Evolutionary conservation across 2,329 filamentous ascomycete species (phyloP), one percentile per base, ranked within the genome.

Genomic region (Sarocladium brachiariae): DNA sequence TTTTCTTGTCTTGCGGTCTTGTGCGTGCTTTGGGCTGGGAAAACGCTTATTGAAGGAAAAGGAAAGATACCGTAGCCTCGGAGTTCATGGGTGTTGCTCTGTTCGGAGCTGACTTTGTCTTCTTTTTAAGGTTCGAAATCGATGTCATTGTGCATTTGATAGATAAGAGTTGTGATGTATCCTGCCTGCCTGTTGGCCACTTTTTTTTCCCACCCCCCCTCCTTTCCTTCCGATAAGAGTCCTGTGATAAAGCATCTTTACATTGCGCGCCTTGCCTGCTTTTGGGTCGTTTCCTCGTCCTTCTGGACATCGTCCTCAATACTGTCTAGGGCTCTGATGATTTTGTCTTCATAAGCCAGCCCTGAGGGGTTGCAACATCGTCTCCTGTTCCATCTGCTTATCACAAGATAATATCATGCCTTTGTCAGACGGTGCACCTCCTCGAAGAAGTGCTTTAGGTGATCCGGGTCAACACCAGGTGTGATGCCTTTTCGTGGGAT

Each of bases 371-470:
- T 7, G 16, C 18, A 7, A 13, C n/a, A 13, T 25, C 39, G 14
- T 14, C 43, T 47, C 14, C 14, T 13, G 3, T n/a, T 18, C 43
- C 11, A 31, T 13, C 6, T 16, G 24, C 6, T 25, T 7, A 6
- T 18, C 19, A 8, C 2, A 10, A 6, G 11, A 3, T 3, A 8
- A 25, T 9, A 53, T 57, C 52, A 68, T 46, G 64, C 65, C 61
- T 75, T 77, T 31, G 79, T 80, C 53, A 84, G 69, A 45, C 87
- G 80, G 67, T 96, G 89, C 52, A 97, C 83, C 69, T 99, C 93
- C 63, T 95, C 76, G 57, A 99, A 92, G 74, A 88, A 99, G 71
- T 95, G 95, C 65, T 83, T 92, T 58, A 99, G 73, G 66, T 96
- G 85, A 47, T 97, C 90, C 0, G 93, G 93, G 59, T 97, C 87